A percentile compares a stretch with the other conserved stretches of the same genome.
phyloP scores from a whole-genome alignment of 1,139 yeast genomes.

The Nadsonia commutata region DNA sequence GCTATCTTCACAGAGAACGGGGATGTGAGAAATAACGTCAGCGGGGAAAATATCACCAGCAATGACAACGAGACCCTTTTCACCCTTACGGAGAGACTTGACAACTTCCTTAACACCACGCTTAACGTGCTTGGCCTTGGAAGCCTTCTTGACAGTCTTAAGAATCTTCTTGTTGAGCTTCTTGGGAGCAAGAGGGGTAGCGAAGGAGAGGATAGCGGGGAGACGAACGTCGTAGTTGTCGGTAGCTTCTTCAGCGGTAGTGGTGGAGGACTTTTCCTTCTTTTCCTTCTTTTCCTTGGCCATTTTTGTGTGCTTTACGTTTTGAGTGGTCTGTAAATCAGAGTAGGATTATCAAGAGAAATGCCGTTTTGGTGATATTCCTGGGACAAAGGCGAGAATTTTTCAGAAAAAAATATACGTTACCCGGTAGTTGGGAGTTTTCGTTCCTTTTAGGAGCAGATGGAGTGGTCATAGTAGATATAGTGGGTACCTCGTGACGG shows the following conservation, averaged over 20 bases:
- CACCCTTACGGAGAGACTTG: conserved; percentile 94
- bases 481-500: too few relatives aligned
- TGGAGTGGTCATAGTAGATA: too few relatives aligned
- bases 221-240: conserved; percentile 88
- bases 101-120: conserved; percentile 99
- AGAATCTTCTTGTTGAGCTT: conserved; percentile 89
- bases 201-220: conserved; percentile 84
- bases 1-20: conserved; percentile 90
- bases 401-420: neutral
- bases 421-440: too few relatives aligned
- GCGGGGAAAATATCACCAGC: conserved; percentile 98
- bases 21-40: conserved; percentile 93
- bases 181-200: conserved; percentile 90
- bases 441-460: too few relatives aligned
- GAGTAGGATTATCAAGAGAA: too few relatives aligned
- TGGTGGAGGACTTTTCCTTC: neutral
- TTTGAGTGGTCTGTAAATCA: neutral
- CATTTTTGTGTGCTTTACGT: neutral
- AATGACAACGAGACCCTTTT: conserved; percentile 87
- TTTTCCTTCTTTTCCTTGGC: neutral
- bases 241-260: conserved; percentile 4
- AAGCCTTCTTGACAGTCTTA: conserved; percentile 92
- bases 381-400: neutral
- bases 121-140: conserved; percentile 95
- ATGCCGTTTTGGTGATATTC: too few relatives aligned